Conservation (phyloP, 768 basidiomycete genomes). For the Hypholoma sublateritium region DNA sequence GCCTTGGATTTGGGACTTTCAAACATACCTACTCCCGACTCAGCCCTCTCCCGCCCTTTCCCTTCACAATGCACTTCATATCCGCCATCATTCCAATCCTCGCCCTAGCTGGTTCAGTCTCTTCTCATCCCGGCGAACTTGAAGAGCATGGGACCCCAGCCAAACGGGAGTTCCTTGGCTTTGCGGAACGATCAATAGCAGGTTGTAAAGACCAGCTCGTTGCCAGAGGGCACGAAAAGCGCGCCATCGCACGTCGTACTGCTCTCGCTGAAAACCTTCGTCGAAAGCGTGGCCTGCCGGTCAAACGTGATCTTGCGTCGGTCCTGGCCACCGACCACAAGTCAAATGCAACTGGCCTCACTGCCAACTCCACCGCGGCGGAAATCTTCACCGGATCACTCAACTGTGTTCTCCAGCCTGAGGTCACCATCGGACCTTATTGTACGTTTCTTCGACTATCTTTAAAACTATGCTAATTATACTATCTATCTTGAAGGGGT, state of each 20-base stretch:
- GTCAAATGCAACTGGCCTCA: constrained; percentile 10
- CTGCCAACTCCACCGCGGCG: background rate
- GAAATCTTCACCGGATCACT: constrained; percentile 11
- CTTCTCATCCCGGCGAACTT: constrained; percentile 3
- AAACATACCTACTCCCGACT: too few species aligned
- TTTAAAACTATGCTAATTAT: background rate
- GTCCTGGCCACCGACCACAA: constrained; percentile 8
- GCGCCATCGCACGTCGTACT: constrained; percentile 8
- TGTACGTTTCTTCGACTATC: background rate
- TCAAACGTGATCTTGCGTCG: constrained; percentile 9
- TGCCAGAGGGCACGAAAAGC: background rate
- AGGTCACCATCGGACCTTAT: constrained; percentile 10
- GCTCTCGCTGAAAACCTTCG: constrained; percentile 9
- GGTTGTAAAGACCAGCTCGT: constrained; percentile 1
- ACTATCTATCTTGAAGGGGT: background rate
- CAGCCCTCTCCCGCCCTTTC: too few species aligned
- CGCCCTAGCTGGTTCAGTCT: background rate
- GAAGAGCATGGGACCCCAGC: constrained; percentile 6
- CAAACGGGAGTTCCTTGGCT: constrained; percentile 2
- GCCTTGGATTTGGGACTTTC: background rate
- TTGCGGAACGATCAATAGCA: background rate
- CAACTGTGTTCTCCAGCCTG: constrained; percentile 10
- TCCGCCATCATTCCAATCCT: background rate
- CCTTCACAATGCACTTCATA: background rate
- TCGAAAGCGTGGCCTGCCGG: constrained; percentile 1